Evolutionary conservation across 768 basidiomycete genomes (phyloP).

Genomic region (Tricholoma sp.): DNA sequence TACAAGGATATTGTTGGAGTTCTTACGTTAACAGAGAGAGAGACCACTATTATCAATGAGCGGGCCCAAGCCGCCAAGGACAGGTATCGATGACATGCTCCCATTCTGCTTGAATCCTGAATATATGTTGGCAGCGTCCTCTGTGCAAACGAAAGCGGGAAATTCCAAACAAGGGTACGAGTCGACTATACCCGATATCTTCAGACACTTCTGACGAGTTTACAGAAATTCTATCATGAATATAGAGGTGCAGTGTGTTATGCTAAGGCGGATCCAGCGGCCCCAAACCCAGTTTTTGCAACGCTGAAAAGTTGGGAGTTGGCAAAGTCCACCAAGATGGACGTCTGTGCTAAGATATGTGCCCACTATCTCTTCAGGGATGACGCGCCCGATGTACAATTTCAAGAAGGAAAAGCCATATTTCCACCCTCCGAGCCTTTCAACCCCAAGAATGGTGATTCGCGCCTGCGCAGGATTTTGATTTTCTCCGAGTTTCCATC

Average conservation of each 20-base stretch:
- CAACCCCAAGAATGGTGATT: not conserved
- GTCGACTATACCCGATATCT: not conserved
- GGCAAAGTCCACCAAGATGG: slow-evolving; percentile 15
- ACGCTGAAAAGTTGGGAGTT: slow-evolving; percentile 10
- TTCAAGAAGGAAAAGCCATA: slow-evolving; percentile 10
- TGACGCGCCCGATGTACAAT: slow-evolving; percentile 7
- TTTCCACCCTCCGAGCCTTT: slow-evolving; percentile 5
- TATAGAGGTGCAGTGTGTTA: slow-evolving; percentile 7
- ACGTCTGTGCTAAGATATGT: slow-evolving; percentile 3
- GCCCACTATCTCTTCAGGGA: slow-evolving; percentile 11
- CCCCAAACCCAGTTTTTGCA: slow-evolving; percentile 3
- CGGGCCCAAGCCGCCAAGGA: slow-evolving; percentile 10
- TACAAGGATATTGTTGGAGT: not conserved
- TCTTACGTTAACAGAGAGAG: slow-evolving; percentile 13
- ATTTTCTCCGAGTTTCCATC: slow-evolving; percentile 20
- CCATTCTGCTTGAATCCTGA: not conserved
- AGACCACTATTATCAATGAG: slow-evolving; percentile 13
- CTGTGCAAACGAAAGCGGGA: not conserved
- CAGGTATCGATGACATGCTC: slow-evolving; percentile 4
- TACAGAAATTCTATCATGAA: slow-evolving; percentile 14
- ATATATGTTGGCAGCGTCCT: not conserved
- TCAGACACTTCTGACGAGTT: too few relatives aligned
- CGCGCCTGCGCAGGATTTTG: slow-evolving; percentile 7
- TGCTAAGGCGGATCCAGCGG: not conserved
- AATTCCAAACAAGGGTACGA: not conserved